Evolutionary conservation across 164 flowering plant genomes (phyloP), one percentile per base, ranked within the genome.

Genomic region (Vitis rupestris): DNA sequence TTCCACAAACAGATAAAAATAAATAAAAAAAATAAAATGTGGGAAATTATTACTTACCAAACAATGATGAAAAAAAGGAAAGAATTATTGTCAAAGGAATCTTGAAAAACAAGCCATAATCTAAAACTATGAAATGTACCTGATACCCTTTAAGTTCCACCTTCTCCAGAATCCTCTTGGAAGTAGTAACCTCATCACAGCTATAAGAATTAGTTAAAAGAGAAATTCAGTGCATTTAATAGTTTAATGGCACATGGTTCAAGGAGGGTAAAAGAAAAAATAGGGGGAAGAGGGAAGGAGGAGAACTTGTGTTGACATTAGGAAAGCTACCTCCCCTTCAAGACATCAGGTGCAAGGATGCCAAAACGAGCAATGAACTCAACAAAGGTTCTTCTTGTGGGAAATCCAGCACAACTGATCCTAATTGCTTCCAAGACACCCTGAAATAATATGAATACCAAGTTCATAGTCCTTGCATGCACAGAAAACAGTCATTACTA

Each of bases 391-490:
- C 78, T 82, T 65, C 87, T 78, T 29, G 86, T 82, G 30, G 89
- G 89, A 84, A 74, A 86, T 60, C 89, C 89, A 37, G 89, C 89
- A 76, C 89, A 86, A 68, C 89, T 86, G 70, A 86, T 86, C 70
- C 89, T 82, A 64, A 86, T 86, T 64, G 89, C 89, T 71, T 86
- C 89, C 82, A 86, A 70, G 57, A 86, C 89, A 59, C 89, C 89
- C 89, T 86, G 72, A 31, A 64, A 78, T 16, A 1, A 68, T 23
- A 50, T 15, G 17, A 37, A 17, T 47, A 17, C 23, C 50, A 53
- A 51, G 23, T 31, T 27, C 11, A 68, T 17, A 48, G 10, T 64
- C 30, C 51, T 29, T 55, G 12, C 3, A 66, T 11, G 15, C 16
- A 69, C 5, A 52, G 17, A 15, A 54, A 51, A 50, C 15, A 63